Evolutionary conservation across 768 basidiomycete genomes (phyloP), one percentile per base, ranked within the genome.

Genomic region (Mrakia hoshinonis): DNA sequence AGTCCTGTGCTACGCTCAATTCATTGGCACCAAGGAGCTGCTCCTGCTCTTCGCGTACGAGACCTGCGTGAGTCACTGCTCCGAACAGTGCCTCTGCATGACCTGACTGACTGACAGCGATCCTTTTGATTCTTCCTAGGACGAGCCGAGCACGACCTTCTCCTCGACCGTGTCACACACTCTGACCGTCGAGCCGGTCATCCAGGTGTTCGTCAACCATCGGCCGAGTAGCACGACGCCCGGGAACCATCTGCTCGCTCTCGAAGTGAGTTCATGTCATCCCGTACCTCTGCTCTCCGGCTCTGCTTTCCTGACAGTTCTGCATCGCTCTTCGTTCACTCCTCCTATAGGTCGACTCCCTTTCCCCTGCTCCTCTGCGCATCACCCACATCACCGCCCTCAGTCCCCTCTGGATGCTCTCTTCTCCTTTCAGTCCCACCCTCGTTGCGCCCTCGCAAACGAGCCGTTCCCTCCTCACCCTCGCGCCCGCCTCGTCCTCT

Each of bases 391-490:
- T 92, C 9, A 84, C 83, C 4, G 82, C 85, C 34, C 73, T 91
- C 63, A 91, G 91, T 74, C 85, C 89, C 0, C 80, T 81, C 6
- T 93, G 92, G 92, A 78, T 78, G 51, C 87, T 85, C 73, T 77
- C 78, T 1, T 75, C 83, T 9, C 67, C 84, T 18, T 31, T 66
- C 31, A 34, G 39, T 22, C 22, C 24, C 20, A 26, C 15, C 31
- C 46, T 26, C 20, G 18, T 47, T 24, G 29, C 18, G 3, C 7
- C 48, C 26, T n/a, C 29, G 15, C 48, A 51, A 15, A 29, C 64
- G 3, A 26, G 24, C 24, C 43, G 31, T 10, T 66, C 48, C n/a
- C 24, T 47, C 46, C 48, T 34, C 18, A 36, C 22, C 43, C 29
- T 66, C 64, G 48, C 48, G 7, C 64, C 31, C 4, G 48, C 22